Conservation (phyloP, 225 moss, liverwort and hornwort genomes). For the Bryum argenteum region DNA sequence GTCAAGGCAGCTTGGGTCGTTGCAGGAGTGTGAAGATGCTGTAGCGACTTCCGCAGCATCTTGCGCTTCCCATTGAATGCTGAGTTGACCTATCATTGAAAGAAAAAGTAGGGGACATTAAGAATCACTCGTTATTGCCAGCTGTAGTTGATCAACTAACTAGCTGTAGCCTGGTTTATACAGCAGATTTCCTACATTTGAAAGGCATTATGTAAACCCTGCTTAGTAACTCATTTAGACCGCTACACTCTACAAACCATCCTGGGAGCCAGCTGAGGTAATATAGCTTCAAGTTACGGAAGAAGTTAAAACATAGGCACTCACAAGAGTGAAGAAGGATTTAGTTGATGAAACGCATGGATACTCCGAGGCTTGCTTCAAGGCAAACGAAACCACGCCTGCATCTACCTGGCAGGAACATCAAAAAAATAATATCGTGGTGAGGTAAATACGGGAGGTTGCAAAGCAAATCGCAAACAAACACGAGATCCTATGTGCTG, state of each 20-base stretch:
- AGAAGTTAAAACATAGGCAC: conserved; percentile 17
- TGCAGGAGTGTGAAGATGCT: conserved; percentile 73
- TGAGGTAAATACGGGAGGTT: background rate
- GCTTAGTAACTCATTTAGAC: background rate
- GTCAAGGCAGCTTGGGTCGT: conserved; percentile 68
- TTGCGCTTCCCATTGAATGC: conserved; percentile 95
- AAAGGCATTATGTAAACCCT: background rate
- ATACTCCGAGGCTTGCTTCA: conserved; percentile 79
- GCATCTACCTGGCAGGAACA: conserved; percentile 79
- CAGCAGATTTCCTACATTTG: background rate
- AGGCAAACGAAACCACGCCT: conserved; percentile 72
- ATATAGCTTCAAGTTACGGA: background rate
- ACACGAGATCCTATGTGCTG: background rate
- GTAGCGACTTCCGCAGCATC: conserved; percentile 90
- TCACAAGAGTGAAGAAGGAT: conserved; percentile 79
- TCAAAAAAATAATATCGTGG: conserved; percentile 25
- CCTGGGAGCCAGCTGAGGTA: background rate
- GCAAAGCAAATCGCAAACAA: background rate
- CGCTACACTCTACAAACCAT: background rate
- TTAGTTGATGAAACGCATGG: conserved; percentile 71
- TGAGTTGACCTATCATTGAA: conserved; percentile 61
- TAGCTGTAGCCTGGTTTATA: background rate
- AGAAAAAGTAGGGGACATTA: background rate
- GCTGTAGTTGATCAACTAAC: background rate
- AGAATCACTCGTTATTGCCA: background rate